Evolutionary conservation across 148 eudicot species (phyloP).

Genomic region (Cornus controversa): DNA sequence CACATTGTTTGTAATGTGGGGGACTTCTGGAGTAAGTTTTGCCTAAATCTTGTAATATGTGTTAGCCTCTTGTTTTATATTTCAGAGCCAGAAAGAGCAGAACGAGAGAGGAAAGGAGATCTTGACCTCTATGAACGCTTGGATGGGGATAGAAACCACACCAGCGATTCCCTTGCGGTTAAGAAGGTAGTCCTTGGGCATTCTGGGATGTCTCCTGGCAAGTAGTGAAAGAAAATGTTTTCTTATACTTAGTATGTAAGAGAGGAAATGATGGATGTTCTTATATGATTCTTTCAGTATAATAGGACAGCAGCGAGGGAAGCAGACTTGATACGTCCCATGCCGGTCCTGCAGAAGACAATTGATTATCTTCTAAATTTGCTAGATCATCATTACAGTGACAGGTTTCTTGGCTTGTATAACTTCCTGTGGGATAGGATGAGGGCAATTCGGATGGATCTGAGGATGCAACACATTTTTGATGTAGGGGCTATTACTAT

Average conservation of each 20-base stretch:
- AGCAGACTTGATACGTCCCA: slow-evolving; percentile 80
- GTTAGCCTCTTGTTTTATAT: slow-evolving; percentile 6
- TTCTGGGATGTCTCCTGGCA: background rate
- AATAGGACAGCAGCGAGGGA: slow-evolving; percentile 98
- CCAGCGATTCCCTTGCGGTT: slow-evolving; percentile 66
- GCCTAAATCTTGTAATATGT: background rate
- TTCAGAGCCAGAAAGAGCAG: slow-evolving; percentile 87
- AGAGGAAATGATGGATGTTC: slow-evolving; percentile 7
- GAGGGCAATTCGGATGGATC: slow-evolving; percentile 96
- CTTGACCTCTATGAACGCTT: slow-evolving; percentile 92
- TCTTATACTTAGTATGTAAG: background rate
- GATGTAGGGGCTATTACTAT: slow-evolving; percentile 73
- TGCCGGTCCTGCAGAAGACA: slow-evolving; percentile 85
- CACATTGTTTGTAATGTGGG: slow-evolving; percentile 1
- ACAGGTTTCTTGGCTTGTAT: slow-evolving; percentile 76
- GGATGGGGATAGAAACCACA: slow-evolving; percentile 92
- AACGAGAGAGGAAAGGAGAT: slow-evolving; percentile 97
- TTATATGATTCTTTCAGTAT: slow-evolving; percentile 56
- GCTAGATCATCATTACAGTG: slow-evolving; percentile 81
- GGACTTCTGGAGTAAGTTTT: background rate
- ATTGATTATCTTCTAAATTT: slow-evolving; percentile 81
- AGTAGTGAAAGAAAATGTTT: background rate
- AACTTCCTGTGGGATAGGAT: slow-evolving; percentile 99
- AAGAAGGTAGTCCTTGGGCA: slow-evolving; percentile 62
- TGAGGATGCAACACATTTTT: slow-evolving; percentile 98